Base-by-base conservation (phyloP, 306 rosid genomes). In the Senna siamea region DNA sequence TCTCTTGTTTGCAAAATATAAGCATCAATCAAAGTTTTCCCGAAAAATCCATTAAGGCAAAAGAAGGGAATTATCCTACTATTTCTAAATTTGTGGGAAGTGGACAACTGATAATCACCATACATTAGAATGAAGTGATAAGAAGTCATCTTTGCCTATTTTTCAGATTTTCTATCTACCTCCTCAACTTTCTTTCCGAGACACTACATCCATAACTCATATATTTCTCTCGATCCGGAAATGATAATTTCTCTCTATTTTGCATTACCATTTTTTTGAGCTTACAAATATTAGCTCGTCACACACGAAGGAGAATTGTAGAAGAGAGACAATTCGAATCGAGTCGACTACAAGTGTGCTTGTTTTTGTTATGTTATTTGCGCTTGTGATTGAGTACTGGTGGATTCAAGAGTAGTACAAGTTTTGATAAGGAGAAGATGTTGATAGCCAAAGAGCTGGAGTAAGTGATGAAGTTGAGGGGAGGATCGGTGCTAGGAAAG, bases 401-500 rank as follows among this genome's bases (percentile, higher is more conserved):
- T 50, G 10, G 7, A 40, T n/a, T 35, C 22, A 14, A 19, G 17
- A 48, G 59, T 17, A 30, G 18, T 17, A 26, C 37, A 4, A 20
- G 34, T 38, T 55, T 23, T 70, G 18, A 10, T 5, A 37, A 63
- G 69, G 7, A 10, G 69, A 73, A 63, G 78, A 83, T 83, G 87
- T 81, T 91, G 76, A 61, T 81, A 48, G 83, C 87, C 9, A 89
- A 86, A 72, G 93, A 85, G 60, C 91, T 88, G 0, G 90, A 89
- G 53, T 88, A 93, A 64, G 97, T 90, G 55, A 93, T 93, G 96
- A 90, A 84, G 85, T 72, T 74, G 71, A 82, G 98, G 70, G 93
- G 88, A 61, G 98, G 98, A 11, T 85, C 93, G 11, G 98, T 93
- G 12, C 67, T 93, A 19, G 98, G 98, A 14, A 93, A 93, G 88